Conservation (phyloP, 2,329 filamentous ascomycete species). For the Fusarium graminum region DNA sequence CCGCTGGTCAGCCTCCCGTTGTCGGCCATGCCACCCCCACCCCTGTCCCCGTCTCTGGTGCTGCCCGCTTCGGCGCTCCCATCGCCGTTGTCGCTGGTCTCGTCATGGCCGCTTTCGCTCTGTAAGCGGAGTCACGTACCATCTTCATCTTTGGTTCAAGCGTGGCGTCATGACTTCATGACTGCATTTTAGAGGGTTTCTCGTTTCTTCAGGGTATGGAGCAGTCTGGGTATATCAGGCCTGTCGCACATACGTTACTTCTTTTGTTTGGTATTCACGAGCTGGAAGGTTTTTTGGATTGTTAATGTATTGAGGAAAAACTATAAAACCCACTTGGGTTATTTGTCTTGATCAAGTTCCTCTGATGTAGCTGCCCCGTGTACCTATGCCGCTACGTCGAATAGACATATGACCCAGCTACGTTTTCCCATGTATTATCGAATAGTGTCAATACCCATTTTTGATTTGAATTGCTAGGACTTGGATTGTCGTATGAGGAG, state of each 20-base stretch:
- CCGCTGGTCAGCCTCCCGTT: conserved; percentile 42
- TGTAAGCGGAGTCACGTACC: conserved; percentile 54
- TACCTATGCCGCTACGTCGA: conserved; percentile 47
- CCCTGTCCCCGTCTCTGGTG: conserved; percentile 48
- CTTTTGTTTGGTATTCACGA: conserved; percentile 45
- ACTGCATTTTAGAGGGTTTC: conserved; percentile 51
- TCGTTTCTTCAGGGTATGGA: conserved; percentile 46
- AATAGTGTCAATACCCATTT: conserved; percentile 39
- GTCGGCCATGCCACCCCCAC: conserved; percentile 39
- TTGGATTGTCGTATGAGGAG: neutral
- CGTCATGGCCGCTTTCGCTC: conserved; percentile 58
- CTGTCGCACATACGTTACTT: conserved; percentile 51
- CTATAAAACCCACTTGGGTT: conserved; percentile 49
- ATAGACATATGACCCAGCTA: conserved; percentile 49
- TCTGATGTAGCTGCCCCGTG: conserved; percentile 46
- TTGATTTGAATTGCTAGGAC: neutral
- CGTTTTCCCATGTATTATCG: conserved; percentile 7
- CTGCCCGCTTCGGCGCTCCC: conserved; percentile 54
- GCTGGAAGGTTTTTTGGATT: conserved; percentile 49
- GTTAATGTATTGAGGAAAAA: conserved; percentile 51
- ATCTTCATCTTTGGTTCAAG: conserved; percentile 44
- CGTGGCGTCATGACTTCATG: conserved; percentile 49
- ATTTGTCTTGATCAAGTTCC: conserved; percentile 46
- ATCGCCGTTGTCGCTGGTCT: conserved; percentile 58
- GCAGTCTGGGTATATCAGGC: conserved; percentile 45